These are phyloP conservation scores for Ramichloridium luteum DNA, from an alignment of 2,329 filamentous ascomycete species.

Conservation along the genomic window DNA sequence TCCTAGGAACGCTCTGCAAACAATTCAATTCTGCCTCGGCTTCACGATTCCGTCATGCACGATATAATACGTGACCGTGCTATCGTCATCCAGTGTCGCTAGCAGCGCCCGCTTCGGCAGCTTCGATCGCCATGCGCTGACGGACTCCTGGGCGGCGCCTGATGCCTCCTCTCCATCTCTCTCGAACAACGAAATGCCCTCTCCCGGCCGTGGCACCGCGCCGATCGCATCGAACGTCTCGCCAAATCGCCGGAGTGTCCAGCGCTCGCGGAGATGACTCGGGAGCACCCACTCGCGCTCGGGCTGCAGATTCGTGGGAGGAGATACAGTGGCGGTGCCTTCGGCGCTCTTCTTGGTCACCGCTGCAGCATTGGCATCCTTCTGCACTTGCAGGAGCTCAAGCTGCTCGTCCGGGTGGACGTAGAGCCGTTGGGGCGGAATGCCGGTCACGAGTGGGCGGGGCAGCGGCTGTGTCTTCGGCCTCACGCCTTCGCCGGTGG, in stretches of 20 bases:
- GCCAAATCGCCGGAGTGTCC: constrained; percentile 54
- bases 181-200: constrained; percentile 12
- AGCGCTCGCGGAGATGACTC: constrained; percentile 59
- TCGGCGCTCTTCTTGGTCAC: neutral
- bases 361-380: constrained; percentile 16
- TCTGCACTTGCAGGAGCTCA: constrained; percentile 49
- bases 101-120: constrained; percentile 55
- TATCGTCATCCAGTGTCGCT: constrained; percentile 65
- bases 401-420: constrained; percentile 75
- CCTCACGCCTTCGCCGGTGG: no score
- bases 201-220: constrained; percentile 27
- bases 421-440: constrained; percentile 63
- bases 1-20: no score
- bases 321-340: neutral
- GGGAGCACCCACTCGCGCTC: constrained; percentile 69
- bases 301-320: constrained; percentile 13
- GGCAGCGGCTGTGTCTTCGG: constrained; percentile 35
- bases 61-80: constrained; percentile 73
- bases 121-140: constrained; percentile 28
- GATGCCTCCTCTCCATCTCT: constrained; percentile 6
- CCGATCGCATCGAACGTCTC: constrained; percentile 51
- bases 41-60: constrained; percentile 81
- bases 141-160: constrained; percentile 16
- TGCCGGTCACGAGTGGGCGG: constrained; percentile 56
- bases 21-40: constrained; percentile 63